Evolutionary conservation across 2,329 filamentous ascomycete genomes (phyloP).

Genomic region (Aspergillus quadricinctus): DNA sequence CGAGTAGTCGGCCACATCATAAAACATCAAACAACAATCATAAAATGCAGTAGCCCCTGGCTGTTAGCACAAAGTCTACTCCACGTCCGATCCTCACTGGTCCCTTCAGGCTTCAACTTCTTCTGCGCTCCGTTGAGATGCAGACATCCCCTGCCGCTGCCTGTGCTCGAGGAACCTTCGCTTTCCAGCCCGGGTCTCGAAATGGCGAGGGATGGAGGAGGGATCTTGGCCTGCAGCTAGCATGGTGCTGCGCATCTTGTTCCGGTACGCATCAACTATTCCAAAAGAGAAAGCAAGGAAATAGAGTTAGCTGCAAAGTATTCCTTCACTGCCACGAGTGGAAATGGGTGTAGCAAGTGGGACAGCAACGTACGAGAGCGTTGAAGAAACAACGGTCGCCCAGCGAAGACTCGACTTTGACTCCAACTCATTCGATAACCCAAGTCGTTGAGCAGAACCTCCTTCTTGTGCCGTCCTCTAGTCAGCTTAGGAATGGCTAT

Average conservation of each 20-base stretch:
- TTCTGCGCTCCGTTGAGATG: constrained; percentile 31
- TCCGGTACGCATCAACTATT: constrained; percentile 86
- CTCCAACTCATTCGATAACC: constrained; percentile 96
- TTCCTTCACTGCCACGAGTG: constrained; percentile 4
- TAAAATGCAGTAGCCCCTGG: neutral
- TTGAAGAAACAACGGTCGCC: constrained; percentile 81
- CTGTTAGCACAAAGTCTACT: neutral
- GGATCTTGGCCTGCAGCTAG: constrained; percentile 73
- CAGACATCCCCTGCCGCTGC: constrained; percentile 20
- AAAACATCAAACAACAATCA: neutral
- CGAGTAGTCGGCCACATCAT: neutral
- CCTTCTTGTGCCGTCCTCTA: constrained; percentile 66
- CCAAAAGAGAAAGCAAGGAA: neutral
- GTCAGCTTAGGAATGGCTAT: constrained; percentile 72
- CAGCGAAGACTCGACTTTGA: constrained; percentile 86
- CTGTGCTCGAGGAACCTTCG: constrained; percentile 60
- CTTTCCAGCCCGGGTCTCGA: constrained; percentile 85
- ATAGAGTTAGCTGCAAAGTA: constrained; percentile 11
- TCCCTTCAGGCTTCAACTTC: constrained; percentile 30
- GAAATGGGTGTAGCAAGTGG: constrained; percentile 4
- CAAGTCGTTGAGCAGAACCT: constrained; percentile 87
- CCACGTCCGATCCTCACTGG: neutral
- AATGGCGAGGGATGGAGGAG: constrained; percentile 70
- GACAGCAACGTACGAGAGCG: constrained; percentile 68
- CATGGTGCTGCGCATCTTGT: constrained; percentile 81